A percentile compares a stretch with the other conserved stretches of the same genome.
phyloP scores from a whole-genome alignment of 176 grass and related monocot genomes.

The Elaeis guineensis region DNA sequence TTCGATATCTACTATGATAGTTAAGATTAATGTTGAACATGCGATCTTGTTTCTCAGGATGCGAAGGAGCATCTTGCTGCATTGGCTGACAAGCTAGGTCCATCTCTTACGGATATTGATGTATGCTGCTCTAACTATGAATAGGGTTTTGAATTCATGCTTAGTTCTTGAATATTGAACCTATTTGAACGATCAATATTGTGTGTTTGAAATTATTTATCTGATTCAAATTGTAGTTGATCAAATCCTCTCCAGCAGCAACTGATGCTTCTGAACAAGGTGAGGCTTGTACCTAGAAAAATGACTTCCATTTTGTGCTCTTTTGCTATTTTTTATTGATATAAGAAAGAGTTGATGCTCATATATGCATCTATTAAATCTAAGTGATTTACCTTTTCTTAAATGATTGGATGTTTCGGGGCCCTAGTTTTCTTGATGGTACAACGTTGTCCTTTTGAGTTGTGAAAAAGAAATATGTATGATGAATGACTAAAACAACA shows the following conservation, averaged over 20 bases:
- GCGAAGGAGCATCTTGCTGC: slow-evolving; percentile 98
- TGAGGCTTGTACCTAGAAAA: slow-evolving; percentile 14
- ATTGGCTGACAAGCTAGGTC: slow-evolving; percentile 80
- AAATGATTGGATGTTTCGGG: no score
- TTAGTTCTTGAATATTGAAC: neutral
- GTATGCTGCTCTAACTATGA: slow-evolving; percentile 34
- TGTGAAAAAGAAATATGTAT: no score
- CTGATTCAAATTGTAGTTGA: slow-evolving; percentile 50
- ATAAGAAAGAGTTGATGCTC: no score
- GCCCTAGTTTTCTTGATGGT: no score
- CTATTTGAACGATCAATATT: neutral
- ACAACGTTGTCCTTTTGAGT: no score
- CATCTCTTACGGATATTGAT: slow-evolving; percentile 88
- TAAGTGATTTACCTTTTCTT: no score
- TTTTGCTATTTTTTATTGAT: neutral
- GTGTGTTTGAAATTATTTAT: slow-evolving; percentile 9
- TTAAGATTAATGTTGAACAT: slow-evolving; percentile 8
- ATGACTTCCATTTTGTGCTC: slow-evolving; percentile 1
- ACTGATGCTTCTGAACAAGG: slow-evolving; percentile 92
- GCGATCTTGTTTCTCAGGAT: slow-evolving; percentile 45
- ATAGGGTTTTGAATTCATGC: neutral
- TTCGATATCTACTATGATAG: neutral
- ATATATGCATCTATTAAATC: no score
- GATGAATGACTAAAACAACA: no score
- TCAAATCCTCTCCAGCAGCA: slow-evolving; percentile 63